phyloP scores from a whole-genome alignment of 2,329 filamentous ascomycete genomes.

The Cylindrodendrum hubeiense region DNA sequence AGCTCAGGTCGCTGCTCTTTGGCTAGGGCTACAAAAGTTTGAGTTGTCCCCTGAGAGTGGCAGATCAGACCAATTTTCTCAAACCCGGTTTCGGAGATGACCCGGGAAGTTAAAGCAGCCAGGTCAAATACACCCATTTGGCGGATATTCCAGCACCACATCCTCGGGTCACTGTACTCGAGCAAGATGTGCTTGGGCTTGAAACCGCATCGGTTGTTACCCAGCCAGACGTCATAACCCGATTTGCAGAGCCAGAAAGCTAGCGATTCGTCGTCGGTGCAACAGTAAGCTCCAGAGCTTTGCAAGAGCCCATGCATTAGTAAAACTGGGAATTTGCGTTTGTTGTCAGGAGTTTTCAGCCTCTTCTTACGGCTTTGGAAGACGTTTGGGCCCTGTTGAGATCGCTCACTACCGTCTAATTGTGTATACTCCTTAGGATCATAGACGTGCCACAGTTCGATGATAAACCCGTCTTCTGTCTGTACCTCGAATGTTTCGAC shows the following conservation, averaged over 20 bases:
- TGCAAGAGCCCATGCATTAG: conserved; percentile 92
- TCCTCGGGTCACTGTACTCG: conserved; percentile 81
- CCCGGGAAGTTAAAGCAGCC: conserved; percentile 81
- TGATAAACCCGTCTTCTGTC: conserved; percentile 93
- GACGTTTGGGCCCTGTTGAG: conserved; percentile 68
- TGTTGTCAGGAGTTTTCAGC: conserved; percentile 52
- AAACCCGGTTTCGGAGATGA: conserved; percentile 86
- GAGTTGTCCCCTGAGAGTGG: conserved; percentile 92
- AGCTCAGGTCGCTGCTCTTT: conserved; percentile 91
- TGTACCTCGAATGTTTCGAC: conserved; percentile 86
- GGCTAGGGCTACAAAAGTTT: conserved; percentile 88
- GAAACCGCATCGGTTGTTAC: conserved; percentile 93
- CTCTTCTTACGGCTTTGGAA: conserved; percentile 63
- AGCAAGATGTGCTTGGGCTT: conserved; percentile 80
- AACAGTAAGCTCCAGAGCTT: conserved; percentile 88
- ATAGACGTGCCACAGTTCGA: conserved; percentile 90
- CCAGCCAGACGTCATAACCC: conserved; percentile 95
- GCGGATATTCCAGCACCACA: conserved; percentile 97
- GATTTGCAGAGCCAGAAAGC: conserved; percentile 94
- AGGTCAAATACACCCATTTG: conserved; percentile 95
- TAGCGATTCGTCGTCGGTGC: conserved; percentile 88
- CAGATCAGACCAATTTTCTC: conserved; percentile 84
- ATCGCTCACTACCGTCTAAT: conserved; percentile 61
- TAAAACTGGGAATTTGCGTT: conserved; percentile 81
- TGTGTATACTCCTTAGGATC: conserved; percentile 80